phyloP scores from a whole-genome alignment of 306 rosid species.

The Ormosia emarginata region DNA sequence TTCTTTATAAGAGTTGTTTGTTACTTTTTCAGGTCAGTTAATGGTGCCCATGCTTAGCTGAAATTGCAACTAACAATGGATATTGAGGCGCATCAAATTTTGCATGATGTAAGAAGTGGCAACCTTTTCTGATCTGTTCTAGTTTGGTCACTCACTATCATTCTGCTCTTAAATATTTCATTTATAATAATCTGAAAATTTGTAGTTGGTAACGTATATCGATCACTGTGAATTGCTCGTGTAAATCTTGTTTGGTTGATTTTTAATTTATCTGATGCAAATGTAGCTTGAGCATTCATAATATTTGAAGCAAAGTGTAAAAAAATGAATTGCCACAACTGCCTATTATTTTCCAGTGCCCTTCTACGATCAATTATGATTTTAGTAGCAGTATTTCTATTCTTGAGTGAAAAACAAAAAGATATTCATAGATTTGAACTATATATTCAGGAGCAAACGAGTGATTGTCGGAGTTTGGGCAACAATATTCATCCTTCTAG shows the following conservation, averaged over 20 bases:
- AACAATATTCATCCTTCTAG: slow-evolving; percentile 59
- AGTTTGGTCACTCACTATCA: neutral
- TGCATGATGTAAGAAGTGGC: slow-evolving; percentile 50
- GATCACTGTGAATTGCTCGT: neutral
- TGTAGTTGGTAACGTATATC: slow-evolving; percentile 4
- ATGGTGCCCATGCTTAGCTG: slow-evolving; percentile 6
- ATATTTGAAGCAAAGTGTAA: neutral
- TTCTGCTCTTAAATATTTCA: neutral
- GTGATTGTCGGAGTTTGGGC: slow-evolving; percentile 61
- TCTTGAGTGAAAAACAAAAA: neutral
- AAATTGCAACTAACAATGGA: slow-evolving; percentile 30
- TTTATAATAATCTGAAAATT: neutral
- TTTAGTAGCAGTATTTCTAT: slow-evolving; percentile 6
- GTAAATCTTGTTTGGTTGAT: neutral
- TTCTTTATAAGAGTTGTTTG: neutral
- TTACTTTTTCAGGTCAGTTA: slow-evolving; percentile 30
- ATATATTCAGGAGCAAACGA: slow-evolving; percentile 54
- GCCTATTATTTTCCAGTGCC: neutral
- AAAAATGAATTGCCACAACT: neutral
- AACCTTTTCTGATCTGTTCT: neutral
- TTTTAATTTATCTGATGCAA: slow-evolving; percentile 14
- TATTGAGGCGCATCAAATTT: slow-evolving; percentile 20
- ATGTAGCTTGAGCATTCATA: neutral
- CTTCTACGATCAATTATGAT: neutral
- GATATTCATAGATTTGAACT: slow-evolving; percentile 20